These are phyloP conservation scores for Gaultheria prostrata DNA, from an alignment of 148 eudicot genomes.

Conservation along the genomic window DNA sequence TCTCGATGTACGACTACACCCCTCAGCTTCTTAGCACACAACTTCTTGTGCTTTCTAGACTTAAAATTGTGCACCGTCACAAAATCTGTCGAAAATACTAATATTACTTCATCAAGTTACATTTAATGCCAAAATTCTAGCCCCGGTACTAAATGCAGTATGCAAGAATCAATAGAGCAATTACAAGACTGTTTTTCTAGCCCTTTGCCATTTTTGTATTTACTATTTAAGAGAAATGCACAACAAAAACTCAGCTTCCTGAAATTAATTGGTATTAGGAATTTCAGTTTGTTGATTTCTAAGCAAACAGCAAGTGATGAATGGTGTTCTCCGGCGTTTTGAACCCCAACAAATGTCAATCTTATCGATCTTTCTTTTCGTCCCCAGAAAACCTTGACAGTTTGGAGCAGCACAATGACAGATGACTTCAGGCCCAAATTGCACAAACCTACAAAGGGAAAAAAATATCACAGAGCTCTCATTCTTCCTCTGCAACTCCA, in stretches of 20 bases:
- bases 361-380: conserved; percentile 46
- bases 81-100: no score
- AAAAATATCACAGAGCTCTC: neutral
- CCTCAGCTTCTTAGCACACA: no score
- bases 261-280: neutral
- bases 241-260: neutral
- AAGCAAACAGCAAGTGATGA: conserved; percentile 15
- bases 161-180: neutral
- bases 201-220: neutral
- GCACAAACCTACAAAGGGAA: conserved; percentile 68
- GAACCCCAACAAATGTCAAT: conserved; percentile 59
- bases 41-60: no score
- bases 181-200: neutral
- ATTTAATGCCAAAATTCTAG: neutral
- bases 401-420: conserved; percentile 82
- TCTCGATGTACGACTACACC: no score
- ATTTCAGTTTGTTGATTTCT: conserved; percentile 1
- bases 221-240: neutral
- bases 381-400: conserved; percentile 84
- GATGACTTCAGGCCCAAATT: conserved; percentile 87
- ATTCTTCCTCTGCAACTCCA: neutral
- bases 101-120: no score
- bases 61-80: no score
- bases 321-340: conserved; percentile 56
- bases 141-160: neutral